Percentiles rank a stretch among this genome's conserved stretches.
These are phyloP conservation scores for Evansstolkia leycettana DNA, from an alignment of 495 filamentous ascomycete genomes.

Conservation along the genomic window DNA sequence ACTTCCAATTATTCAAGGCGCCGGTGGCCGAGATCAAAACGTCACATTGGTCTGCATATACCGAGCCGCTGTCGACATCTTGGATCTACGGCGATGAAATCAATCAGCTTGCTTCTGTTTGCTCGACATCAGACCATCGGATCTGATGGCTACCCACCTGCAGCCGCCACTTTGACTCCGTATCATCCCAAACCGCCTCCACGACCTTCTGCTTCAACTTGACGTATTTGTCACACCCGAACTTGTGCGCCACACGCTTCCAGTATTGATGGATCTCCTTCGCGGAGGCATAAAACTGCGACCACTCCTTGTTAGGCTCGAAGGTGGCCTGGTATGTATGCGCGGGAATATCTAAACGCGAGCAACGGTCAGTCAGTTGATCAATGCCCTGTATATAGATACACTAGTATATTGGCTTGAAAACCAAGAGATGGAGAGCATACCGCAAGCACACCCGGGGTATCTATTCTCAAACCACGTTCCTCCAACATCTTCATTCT, in stretches of 20 bases:
- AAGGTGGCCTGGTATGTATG: slow-evolving; percentile 41
- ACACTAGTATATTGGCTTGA: not conserved
- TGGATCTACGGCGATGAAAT: slow-evolving; percentile 14
- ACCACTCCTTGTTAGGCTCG: slow-evolving; percentile 45
- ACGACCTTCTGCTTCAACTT: slow-evolving; percentile 25
- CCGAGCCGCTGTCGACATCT: slow-evolving; percentile 25
- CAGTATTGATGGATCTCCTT: slow-evolving; percentile 50
- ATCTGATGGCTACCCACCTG: no score
- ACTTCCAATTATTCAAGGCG: slow-evolving; percentile 42
- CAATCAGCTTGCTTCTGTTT: not conserved
- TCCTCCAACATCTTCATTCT: slow-evolving; percentile 60
- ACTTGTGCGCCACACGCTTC: slow-evolving; percentile 28
- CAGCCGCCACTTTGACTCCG: slow-evolving; percentile 34
- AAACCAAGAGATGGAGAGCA: slow-evolving; percentile 1
- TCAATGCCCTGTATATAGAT: no score
- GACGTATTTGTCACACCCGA: slow-evolving; percentile 27
- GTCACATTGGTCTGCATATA: slow-evolving; percentile 35
- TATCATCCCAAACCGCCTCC: slow-evolving; percentile 27
- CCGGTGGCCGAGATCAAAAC: slow-evolving; percentile 46
- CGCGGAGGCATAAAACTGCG: slow-evolving; percentile 42
- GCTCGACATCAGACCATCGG: no score
- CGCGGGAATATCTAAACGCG: slow-evolving; percentile 23
- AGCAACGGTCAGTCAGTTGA: not conserved
- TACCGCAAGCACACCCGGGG: slow-evolving; percentile 49
- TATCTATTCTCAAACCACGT: slow-evolving; percentile 67